Percentiles rank a stretch among this genome's conserved stretches.
phyloP scores from a whole-genome alignment of 371 early-diverging fungal species.

The Mortierella sp. region DNA sequence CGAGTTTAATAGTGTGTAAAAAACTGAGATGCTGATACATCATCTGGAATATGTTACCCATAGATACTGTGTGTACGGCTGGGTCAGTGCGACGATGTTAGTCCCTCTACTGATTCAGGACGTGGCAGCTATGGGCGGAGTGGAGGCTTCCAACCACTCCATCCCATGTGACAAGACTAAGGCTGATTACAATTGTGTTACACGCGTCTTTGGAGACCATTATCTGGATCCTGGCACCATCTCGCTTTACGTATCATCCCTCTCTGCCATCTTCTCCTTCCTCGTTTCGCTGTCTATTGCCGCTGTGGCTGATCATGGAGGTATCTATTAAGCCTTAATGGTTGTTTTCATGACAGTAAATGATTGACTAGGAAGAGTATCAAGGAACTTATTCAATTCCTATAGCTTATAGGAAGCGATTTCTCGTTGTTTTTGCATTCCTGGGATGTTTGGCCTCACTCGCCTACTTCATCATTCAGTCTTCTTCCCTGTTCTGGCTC shows the following conservation, averaged over 20 bases:
- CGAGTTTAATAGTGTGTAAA: no score
- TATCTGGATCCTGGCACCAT: slow-evolving; percentile 64
- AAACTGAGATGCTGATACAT: no score
- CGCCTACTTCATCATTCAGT: slow-evolving; percentile 28
- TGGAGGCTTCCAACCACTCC: slow-evolving; percentile 18
- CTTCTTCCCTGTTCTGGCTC: slow-evolving; percentile 30
- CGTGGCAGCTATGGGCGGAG: slow-evolving; percentile 50
- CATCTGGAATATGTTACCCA: no score
- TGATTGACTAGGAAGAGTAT: no score
- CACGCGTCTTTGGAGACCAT: slow-evolving; percentile 55
- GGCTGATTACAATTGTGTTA: slow-evolving; percentile 54
- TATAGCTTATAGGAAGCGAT: slow-evolving; percentile 33
- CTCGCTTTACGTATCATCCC: slow-evolving; percentile 58
- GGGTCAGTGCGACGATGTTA: slow-evolving; percentile 45
- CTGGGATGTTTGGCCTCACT: slow-evolving; percentile 34
- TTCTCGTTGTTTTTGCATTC: slow-evolving; percentile 34
- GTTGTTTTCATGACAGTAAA: no score
- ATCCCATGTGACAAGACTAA: slow-evolving; percentile 37
- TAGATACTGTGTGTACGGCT: slow-evolving; percentile 49
- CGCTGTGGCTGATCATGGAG: slow-evolving; percentile 71
- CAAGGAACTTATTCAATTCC: neutral
- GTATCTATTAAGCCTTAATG: no score
- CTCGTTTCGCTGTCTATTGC: slow-evolving; percentile 55
- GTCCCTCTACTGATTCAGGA: slow-evolving; percentile 59
- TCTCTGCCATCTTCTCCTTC: slow-evolving; percentile 49